Evolutionary conservation across 2,329 filamentous ascomycete genomes (phyloP), one percentile per base, ranked within the genome.

Genomic region (Coleophoma eucalyptorum): DNA sequence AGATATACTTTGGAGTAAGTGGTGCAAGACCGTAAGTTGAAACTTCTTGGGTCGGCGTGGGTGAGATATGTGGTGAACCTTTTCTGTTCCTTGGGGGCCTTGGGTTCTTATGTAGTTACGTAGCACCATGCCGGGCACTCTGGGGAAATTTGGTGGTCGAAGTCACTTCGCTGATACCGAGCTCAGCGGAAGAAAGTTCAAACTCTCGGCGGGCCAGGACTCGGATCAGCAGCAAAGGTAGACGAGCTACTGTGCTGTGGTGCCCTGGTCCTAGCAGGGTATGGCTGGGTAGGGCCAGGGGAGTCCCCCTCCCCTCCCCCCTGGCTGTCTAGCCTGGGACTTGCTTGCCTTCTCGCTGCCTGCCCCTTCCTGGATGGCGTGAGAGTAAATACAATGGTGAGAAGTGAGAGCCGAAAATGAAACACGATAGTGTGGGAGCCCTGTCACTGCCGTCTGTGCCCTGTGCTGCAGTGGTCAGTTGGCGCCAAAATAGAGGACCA

Each of bases 381-480:
- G 26, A 26, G 26, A 26, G 26, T 8, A 26, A 26, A 26, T 26
- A 5, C 26, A 26, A 26, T 26, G 10, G 26, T 26, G 26, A 26
- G 26, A 26, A 26, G 26, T 26, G 26, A 60, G 50, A 54, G 58
- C 55, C 57, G 45, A 56, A 54, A 61, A 61, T 62, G 60, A 64
- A 64, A 64, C 62, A 62, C 56, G 54, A 62, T 62, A 63, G 62
- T 59, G 62, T 62, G 62, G 62, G 52, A 56, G 56, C 51, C 61
- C 55, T 62, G 60, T 53, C 51, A 53, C 49, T 33, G n/a, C 20
- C n/a, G 42, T 26, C 26, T 32, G 50, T 53, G 21, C 43, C 46
- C 49, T 53, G 44, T 43, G 38, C 35, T 11, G 16, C 19, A 7
- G 40, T 44, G 31, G 42, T 44, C 42, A 31, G 42, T 20, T 44